A percentile compares a stretch with the other conserved stretches of the same genome.
Conservation (phyloP, 306 rosid species). For the Canavalia gladiata region DNA sequence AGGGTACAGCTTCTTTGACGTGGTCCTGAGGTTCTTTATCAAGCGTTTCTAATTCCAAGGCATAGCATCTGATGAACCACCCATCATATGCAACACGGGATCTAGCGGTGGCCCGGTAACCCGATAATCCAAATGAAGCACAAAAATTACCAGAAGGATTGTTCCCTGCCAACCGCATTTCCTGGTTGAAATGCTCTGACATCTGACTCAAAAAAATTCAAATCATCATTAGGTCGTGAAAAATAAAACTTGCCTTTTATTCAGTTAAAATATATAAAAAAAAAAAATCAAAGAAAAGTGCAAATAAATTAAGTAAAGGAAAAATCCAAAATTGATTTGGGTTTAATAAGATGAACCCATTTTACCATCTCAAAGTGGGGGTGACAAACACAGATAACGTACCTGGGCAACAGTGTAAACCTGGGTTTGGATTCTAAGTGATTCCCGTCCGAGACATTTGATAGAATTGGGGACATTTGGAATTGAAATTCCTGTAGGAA, state of each 20-base stretch:
- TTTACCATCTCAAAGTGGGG: too few species aligned
- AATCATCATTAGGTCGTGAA: too few species aligned
- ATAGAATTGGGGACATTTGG: constrained; percentile 53
- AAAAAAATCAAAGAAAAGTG: too few species aligned
- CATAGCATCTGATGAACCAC: not conserved
- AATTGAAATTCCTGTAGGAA: constrained; percentile 65
- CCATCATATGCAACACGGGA: not conserved
- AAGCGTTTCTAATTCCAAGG: not conserved
- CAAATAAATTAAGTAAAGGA: too few species aligned
- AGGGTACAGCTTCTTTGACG: not conserved
- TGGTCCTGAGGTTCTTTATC: not conserved
- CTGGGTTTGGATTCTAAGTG: not conserved
- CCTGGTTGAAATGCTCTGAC: not conserved
- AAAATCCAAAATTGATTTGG: too few species aligned
- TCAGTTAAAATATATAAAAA: too few species aligned
- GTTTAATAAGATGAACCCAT: too few species aligned
- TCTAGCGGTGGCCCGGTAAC: not conserved
- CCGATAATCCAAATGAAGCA: constrained; percentile 1
- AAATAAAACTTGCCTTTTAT: too few species aligned
- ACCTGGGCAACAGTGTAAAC: not conserved
- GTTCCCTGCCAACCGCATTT: not conserved
- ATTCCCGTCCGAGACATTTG: not conserved
- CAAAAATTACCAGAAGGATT: not conserved
- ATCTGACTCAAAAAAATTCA: not conserved
- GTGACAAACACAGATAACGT: too few species aligned